A percentile compares a stretch with the other conserved stretches of the same genome.
These are phyloP conservation scores for Ceratocystis huliohia DNA, from an alignment of 2,329 filamentous ascomycete species.

Conservation along the genomic window DNA sequence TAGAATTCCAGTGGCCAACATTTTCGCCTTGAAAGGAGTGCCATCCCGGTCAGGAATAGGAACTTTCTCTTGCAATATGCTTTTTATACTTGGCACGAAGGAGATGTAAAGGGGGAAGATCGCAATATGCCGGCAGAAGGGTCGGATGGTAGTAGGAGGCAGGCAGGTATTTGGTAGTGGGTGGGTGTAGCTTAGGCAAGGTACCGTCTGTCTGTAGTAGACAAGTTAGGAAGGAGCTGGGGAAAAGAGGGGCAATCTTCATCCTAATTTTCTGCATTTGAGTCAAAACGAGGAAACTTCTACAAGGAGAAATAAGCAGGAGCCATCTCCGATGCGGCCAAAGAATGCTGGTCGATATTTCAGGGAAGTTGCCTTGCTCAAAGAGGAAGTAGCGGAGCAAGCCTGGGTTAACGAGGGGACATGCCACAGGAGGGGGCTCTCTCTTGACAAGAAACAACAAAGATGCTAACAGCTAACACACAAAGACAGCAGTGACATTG, in stretches of 20 bases:
- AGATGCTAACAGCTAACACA: not conserved
- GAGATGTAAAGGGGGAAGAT: not conserved
- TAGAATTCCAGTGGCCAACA: slow-evolving; percentile 6
- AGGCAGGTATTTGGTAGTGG: not conserved
- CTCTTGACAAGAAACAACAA: not conserved
- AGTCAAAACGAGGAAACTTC: not conserved
- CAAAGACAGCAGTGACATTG: not conserved
- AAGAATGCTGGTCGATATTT: not conserved
- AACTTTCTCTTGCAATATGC: not conserved
- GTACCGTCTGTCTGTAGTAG: too few relatives aligned
- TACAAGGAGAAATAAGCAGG: not conserved
- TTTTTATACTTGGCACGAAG: not conserved
- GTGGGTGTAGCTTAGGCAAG: too few relatives aligned
- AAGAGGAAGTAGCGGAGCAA: not conserved
- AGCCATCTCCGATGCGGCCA: not conserved
- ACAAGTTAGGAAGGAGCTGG: not conserved
- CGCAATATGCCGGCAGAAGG: not conserved
- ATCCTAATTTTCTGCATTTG: not conserved
- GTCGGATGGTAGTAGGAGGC: not conserved
- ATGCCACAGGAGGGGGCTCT: not conserved
- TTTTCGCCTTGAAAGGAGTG: not conserved
- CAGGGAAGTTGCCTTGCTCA: not conserved
- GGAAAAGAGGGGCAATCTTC: not conserved
- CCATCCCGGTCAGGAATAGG: not conserved
- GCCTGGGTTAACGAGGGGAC: not conserved